Evolutionary conservation across 352 stramenopile species (phyloP).

Genomic region (Globisporangium iwayamae): DNA sequence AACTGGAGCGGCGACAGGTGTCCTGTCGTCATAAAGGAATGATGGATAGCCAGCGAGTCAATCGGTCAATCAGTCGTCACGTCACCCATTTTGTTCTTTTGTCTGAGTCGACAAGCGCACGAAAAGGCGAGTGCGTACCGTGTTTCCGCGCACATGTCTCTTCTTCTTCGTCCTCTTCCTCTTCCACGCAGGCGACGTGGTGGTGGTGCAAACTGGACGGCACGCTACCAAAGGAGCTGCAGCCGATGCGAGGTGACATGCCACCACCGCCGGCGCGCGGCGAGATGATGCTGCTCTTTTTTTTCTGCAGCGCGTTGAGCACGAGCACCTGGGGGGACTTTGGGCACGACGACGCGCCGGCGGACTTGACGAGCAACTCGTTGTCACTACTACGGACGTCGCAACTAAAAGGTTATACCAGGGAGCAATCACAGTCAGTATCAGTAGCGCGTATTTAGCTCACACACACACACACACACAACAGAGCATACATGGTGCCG

Average conservation of each 20-base stretch:
- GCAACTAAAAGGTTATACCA: not conserved
- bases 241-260: conserved; percentile 13
- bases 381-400: conserved; percentile 5
- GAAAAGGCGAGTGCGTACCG: conserved; percentile 6
- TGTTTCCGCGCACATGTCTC: conserved; percentile 12
- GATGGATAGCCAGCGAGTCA: not conserved
- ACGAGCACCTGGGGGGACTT: conserved; percentile 24
- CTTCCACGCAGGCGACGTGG: conserved; percentile 7
- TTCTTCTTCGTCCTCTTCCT: conserved; percentile 9
- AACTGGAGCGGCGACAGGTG: conserved; percentile 10
- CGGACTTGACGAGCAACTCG: conserved; percentile 1
- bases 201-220: conserved; percentile 25
- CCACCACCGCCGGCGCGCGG: conserved; percentile 15
- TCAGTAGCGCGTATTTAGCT: not conserved
- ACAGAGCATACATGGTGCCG: conserved; percentile 59
- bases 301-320: conserved; percentile 18
- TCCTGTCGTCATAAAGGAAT: not conserved
- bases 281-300: conserved; percentile 33
- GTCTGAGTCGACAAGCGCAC: conserved; percentile 2
- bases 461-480: not conserved
- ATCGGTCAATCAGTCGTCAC: not conserved
- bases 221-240: conserved; percentile 6
- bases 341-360: conserved; percentile 18
- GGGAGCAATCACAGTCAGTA: not conserved
- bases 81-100: not conserved